Evolutionary conservation across 768 basidiomycete genomes (phyloP), one percentile per base, ranked within the genome.

Genomic region (Tylopilus cervinicoccineus): DNA sequence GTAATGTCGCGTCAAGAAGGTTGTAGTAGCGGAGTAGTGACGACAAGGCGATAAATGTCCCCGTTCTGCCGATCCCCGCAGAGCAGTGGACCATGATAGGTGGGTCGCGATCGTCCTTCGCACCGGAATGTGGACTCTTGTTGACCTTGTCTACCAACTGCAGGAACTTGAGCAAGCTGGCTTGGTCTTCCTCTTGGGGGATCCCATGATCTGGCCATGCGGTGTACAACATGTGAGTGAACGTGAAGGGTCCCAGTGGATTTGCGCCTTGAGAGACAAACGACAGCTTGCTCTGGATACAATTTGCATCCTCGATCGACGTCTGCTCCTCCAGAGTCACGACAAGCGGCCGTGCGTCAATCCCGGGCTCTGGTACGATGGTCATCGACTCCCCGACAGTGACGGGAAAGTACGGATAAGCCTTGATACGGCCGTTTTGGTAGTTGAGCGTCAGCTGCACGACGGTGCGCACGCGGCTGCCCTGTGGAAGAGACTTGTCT

Each of bases 181-280:
- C 70, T 34, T 76, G 76, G 51, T 89, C 80, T 48, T 79, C 71
- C 29, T 71, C 71, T 33, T 74, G 63, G 10, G 90, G 90, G n/a
- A 92, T 80, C 23, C 88, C 86, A 56, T 89, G 82, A 64, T 93
- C 90, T 14, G 90, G 90, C 90, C 90, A 93, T 3, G 83, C 81
- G 17, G 72, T 68, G 59, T 84, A 92, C 28, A 90, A 64, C 65
- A 92, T 54, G 61, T 92, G 90, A 40, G 77, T 76, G 65, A 91
- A 88, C 26, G 73, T 63, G 43, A 81, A 62, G 17, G 75, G 57
- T 33, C 72, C 62, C 10, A 59, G 58, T 20, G 61, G 45, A 22
- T 47, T 39, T 10, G 51, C 52, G 36, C 60, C 53, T 47, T 78
- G 57, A 36, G 75, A 70, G 32, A 70, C 55, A 42, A 87, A 57